A percentile compares a stretch with the other conserved stretches of the same genome.
These are phyloP conservation scores for Geoglossum cookeanum DNA, from an alignment of 2,329 filamentous ascomycete species.

Conservation along the genomic window DNA sequence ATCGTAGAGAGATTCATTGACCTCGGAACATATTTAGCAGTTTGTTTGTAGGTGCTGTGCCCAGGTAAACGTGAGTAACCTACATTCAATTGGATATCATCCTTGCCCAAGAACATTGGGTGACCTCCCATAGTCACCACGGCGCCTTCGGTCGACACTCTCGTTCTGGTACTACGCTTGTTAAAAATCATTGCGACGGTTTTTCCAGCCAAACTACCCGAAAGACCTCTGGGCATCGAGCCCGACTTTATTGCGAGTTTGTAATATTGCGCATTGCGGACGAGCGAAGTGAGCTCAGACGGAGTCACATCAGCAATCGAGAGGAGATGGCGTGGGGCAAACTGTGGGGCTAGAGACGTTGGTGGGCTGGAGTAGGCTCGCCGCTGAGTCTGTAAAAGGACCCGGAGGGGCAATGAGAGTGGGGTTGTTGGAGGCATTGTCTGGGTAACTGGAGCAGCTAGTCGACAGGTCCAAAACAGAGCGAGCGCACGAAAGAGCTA, in stretches of 20 bases:
- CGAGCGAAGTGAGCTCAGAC: constrained; percentile 59
- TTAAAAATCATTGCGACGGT: constrained; percentile 92
- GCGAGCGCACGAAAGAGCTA: no score
- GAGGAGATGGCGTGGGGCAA: constrained; percentile 49
- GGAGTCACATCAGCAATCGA: constrained; percentile 75
- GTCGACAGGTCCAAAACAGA: not conserved
- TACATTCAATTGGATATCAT: constrained; percentile 90
- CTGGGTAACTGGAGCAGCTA: not conserved
- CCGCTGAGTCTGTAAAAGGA: not conserved
- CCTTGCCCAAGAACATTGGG: constrained; percentile 88
- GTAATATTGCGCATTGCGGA: constrained; percentile 61
- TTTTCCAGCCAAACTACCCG: constrained; percentile 47
- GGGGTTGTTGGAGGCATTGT: not conserved
- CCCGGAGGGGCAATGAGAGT: not conserved
- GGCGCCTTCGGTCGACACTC: constrained; percentile 83
- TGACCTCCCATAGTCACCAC: constrained; percentile 77
- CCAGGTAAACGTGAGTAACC: constrained; percentile 14
- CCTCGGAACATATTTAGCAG: constrained; percentile 24
- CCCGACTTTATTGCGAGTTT: constrained; percentile 62
- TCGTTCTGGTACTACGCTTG: constrained; percentile 85
- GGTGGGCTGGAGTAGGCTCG: not conserved
- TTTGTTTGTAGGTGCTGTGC: not conserved
- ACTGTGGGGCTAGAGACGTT: not conserved
- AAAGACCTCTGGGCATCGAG: constrained; percentile 37
- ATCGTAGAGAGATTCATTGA: constrained; percentile 90